phyloP scores from a whole-genome alignment of 768 basidiomycete species.

The Psilocybe subaeruginosa region DNA sequence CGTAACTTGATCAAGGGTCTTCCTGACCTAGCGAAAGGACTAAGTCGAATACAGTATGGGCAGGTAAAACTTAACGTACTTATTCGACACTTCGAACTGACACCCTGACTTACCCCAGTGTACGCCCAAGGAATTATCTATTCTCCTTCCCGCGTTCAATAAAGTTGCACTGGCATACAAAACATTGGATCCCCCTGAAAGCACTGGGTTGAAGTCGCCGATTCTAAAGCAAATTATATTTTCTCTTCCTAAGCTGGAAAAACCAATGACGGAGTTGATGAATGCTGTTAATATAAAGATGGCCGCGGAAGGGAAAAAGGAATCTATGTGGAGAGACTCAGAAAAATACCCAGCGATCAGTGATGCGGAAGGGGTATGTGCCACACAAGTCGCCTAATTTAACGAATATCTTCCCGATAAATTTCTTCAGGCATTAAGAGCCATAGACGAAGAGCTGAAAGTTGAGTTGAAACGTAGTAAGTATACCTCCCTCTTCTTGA shows the following conservation, averaged over 20 bases:
- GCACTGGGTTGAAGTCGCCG: conserved; percentile 62
- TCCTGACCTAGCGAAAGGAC: conserved; percentile 87
- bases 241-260: conserved; percentile 66
- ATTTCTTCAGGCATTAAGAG: conserved; percentile 57
- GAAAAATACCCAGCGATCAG: conserved; percentile 53
- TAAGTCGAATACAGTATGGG: conserved; percentile 89
- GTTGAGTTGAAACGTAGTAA: conserved; percentile 74
- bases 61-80: conserved; percentile 57
- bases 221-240: conserved; percentile 74
- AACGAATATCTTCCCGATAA: neutral
- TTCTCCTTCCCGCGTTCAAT: conserved; percentile 75
- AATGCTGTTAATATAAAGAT: conserved; percentile 58
- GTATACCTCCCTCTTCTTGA: neutral
- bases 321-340: conserved; percentile 64
- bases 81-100: neutral
- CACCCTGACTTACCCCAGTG: conserved; percentile 47
- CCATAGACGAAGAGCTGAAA: conserved; percentile 70
- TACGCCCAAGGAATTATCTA: conserved; percentile 79
- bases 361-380: conserved; percentile 61
- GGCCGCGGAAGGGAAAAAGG: conserved; percentile 70
- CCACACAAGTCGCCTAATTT: neutral
- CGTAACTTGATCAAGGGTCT: conserved; percentile 69
- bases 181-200: conserved; percentile 33
- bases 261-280: conserved; percentile 56
- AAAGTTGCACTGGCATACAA: conserved; percentile 67